Conservation (phyloP, 352 stramenopile species). For the Pythium aphanidermatum region DNA sequence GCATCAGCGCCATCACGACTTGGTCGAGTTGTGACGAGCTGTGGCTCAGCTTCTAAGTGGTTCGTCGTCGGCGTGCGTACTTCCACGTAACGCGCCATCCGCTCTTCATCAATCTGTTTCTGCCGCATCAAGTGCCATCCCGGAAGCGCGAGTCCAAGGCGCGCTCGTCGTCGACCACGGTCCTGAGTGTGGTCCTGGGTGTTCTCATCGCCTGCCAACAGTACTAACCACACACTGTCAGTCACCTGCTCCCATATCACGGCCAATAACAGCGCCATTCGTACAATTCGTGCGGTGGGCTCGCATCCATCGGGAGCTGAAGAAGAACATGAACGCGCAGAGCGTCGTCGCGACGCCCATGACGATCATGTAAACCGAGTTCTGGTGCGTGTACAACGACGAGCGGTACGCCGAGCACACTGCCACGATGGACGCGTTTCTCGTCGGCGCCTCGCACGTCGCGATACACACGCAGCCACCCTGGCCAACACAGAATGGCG, state of each 20-base stretch:
- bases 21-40: no score
- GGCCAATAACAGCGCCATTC: no score
- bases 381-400: not conserved
- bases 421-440: conserved; percentile 34
- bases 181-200: not conserved
- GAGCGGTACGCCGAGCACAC: not conserved
- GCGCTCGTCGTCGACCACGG: not conserved
- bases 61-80: no score
- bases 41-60: no score
- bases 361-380: conserved; percentile 3
- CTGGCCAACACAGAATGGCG: conserved; percentile 34
- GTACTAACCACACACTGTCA: no score
- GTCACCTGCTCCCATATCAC: no score
- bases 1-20: no score
- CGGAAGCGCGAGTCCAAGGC: not conserved
- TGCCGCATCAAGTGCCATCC: conserved; percentile 10
- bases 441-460: conserved; percentile 31
- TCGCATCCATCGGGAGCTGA: conserved; percentile 5
- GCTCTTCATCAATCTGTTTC: conserved; percentile 13
- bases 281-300: not conserved
- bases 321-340: conserved; percentile 7
- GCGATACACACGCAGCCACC: conserved; percentile 44
- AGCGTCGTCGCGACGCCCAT: conserved; percentile 1
- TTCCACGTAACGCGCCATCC: no score
- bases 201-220: no score